phyloP scores from a whole-genome alignment of 306 rosid species.

The Trichosanthes truncata region DNA sequence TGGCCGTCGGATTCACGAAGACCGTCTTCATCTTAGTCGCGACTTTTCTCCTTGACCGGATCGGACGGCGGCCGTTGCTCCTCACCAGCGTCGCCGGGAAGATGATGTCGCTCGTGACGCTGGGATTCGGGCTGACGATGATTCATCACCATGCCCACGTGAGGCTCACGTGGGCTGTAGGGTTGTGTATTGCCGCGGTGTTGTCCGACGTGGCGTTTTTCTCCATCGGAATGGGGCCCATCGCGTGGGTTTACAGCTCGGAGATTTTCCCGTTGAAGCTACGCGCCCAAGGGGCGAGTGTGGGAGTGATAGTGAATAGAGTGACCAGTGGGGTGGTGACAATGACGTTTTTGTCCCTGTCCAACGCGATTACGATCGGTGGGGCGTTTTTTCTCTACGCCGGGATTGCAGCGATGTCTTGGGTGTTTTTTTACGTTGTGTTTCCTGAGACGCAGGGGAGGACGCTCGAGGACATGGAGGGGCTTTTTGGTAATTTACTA shows the following conservation, averaged over 20 bases:
- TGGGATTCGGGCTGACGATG: constrained; percentile 29
- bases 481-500: constrained; percentile 39
- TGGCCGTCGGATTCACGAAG: constrained; percentile 62
- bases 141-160: constrained; percentile 5
- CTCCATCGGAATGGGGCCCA: constrained; percentile 83
- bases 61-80: constrained; percentile 68
- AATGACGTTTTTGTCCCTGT: constrained; percentile 61
- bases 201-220: constrained; percentile 44
- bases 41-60: constrained; percentile 39
- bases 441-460: constrained; percentile 68
- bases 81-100: constrained; percentile 50
- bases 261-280: constrained; percentile 72
- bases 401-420: constrained; percentile 23
- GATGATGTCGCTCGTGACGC: constrained; percentile 27
- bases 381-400: constrained; percentile 68
- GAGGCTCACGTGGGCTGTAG: constrained; percentile 44
- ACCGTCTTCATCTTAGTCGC: constrained; percentile 57
- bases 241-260: constrained; percentile 61
- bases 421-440: constrained; percentile 42
- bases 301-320: constrained; percentile 49
- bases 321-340: constrained; percentile 48
- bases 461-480: constrained; percentile 64
- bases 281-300: constrained; percentile 64
- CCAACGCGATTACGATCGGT: constrained; percentile 35
- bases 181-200: constrained; percentile 29